Conservation (phyloP, 805 yeast species). For the Candida oleophila region DNA sequence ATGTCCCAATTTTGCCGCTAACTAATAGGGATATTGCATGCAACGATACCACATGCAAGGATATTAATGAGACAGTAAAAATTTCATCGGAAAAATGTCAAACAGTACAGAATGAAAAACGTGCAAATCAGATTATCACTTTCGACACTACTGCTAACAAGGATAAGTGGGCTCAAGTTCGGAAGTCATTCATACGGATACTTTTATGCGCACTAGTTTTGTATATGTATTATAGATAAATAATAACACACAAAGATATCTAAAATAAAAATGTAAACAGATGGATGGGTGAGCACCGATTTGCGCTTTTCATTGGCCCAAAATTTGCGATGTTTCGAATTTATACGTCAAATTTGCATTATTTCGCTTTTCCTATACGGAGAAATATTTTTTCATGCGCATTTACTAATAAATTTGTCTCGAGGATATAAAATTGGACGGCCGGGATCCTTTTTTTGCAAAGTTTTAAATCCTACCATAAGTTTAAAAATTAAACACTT, state of each 20-base stretch:
- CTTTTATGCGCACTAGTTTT: not conserved
- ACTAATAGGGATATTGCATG: not conserved
- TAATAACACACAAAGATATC: not conserved
- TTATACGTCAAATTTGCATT: not conserved
- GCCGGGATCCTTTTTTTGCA: not conserved
- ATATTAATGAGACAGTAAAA: too few species aligned
- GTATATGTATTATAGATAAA: not conserved
- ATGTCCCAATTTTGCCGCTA: slow-evolving; percentile 4
- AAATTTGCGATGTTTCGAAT: not conserved
- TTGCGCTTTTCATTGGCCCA: not conserved
- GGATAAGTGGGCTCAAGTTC: too few species aligned
- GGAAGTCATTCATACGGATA: not conserved
- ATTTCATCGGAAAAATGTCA: too few species aligned
- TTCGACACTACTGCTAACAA: too few species aligned
- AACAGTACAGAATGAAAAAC: too few species aligned
- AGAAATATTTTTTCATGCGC: not conserved
- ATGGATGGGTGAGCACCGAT: not conserved
- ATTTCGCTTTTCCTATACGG: not conserved
- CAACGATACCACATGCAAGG: too few species aligned
- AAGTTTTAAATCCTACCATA: too few species aligned
- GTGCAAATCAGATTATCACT: too few species aligned
- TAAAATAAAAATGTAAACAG: not conserved
- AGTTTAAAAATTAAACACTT: too few species aligned
- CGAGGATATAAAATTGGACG: not conserved
- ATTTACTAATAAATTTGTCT: not conserved